These are phyloP conservation scores for Steccherinum ochraceum DNA, from an alignment of 768 basidiomycete species.

Conservation along the genomic window DNA sequence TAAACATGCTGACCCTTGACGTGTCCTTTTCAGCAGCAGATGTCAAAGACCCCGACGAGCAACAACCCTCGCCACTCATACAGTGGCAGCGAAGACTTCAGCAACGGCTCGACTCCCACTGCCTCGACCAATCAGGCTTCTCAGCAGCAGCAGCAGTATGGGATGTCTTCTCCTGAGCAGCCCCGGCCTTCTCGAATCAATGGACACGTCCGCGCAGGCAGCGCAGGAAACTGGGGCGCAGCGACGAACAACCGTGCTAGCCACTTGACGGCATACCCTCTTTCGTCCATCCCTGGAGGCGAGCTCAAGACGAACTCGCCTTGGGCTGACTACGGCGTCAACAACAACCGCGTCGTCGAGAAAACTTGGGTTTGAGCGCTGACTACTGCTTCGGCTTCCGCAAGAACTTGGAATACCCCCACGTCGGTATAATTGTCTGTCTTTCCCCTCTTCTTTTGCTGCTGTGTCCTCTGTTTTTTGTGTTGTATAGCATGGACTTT, in stretches of 20 bases:
- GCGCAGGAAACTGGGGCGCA: constrained; percentile 74
- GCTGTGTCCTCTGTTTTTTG: constrained; percentile 4
- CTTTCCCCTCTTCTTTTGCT: constrained; percentile 7
- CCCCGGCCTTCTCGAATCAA: constrained; percentile 38
- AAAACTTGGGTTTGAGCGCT: constrained; percentile 20
- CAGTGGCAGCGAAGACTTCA: constrained; percentile 67
- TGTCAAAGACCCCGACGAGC: constrained; percentile 36
- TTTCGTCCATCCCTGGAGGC: constrained; percentile 50
- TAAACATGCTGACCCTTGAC: constrained; percentile 10
- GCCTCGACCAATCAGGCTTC: constrained; percentile 42
- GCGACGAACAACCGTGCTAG: constrained; percentile 46
- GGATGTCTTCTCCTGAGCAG: constrained; percentile 34
- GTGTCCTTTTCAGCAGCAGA: constrained; percentile 28
- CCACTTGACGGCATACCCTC: constrained; percentile 38
- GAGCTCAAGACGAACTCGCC: constrained; percentile 51
- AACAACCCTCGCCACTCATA: constrained; percentile 67
- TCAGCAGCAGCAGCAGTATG: constrained; percentile 33
- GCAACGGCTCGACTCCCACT: constrained; percentile 42
- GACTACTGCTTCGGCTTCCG: not conserved
- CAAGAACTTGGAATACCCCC: too few species aligned
- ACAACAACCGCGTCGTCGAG: constrained; percentile 18
- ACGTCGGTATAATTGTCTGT: not conserved
- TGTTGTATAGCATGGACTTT: not conserved
- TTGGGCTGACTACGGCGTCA: constrained; percentile 38
- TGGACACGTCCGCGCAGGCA: constrained; percentile 72